phyloP scores from a whole-genome alignment of 2,329 filamentous ascomycete genomes.

The Grosmannia serpens region DNA sequence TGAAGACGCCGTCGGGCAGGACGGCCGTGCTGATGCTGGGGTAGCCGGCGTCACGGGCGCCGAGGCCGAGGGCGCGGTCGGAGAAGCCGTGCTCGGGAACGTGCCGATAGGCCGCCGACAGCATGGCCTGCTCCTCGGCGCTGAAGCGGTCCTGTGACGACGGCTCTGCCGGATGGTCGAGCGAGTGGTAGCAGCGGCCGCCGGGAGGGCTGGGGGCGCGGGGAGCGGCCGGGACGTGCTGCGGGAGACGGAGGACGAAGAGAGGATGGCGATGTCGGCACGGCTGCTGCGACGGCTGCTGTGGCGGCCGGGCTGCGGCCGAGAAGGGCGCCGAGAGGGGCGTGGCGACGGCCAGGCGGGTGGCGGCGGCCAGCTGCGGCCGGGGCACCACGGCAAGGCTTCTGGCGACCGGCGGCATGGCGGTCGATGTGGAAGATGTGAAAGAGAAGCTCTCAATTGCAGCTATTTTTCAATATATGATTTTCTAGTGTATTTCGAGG shows the following conservation, averaged over 20 bases:
- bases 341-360: background rate
- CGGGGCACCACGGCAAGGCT: background rate
- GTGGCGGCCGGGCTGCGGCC: background rate
- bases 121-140: slow-evolving; percentile 60
- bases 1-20: slow-evolving; percentile 68
- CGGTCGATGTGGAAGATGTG: background rate
- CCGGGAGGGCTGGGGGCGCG: background rate
- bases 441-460: background rate
- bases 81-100: slow-evolving; percentile 80
- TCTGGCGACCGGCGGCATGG: background rate
- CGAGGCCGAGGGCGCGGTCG: slow-evolving; percentile 56
- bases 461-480: background rate
- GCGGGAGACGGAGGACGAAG: background rate
- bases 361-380: background rate
- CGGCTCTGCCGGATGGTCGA: slow-evolving; percentile 59
- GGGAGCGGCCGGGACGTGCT: background rate
- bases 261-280: background rate
- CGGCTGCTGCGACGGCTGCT: background rate
- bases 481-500: too few relatives aligned
- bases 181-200: slow-evolving; percentile 54
- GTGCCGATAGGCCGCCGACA: slow-evolving; percentile 67
- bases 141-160: slow-evolving; percentile 50
- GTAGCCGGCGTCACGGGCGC: slow-evolving; percentile 75
- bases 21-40: slow-evolving; percentile 77
- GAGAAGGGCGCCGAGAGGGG: background rate